Evolutionary conservation across 805 yeast species (phyloP).

Genomic region (Kodamaea sagamina): DNA sequence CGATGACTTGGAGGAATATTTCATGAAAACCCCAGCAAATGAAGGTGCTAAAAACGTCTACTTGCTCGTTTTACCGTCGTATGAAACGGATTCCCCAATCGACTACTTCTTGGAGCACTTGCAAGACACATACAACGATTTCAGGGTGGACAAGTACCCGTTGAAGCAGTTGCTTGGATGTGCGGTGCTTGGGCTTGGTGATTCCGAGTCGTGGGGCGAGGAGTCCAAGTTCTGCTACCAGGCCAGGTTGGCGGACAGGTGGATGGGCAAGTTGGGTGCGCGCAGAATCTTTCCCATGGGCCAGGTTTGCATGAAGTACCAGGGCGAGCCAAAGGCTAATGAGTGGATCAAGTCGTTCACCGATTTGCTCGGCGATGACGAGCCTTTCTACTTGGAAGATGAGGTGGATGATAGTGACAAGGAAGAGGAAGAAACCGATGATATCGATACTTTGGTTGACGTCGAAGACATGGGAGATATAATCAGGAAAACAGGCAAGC

Average conservation of each 20-base stretch:
- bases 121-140: conserved; percentile 79
- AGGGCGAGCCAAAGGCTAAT: conserved; percentile 56
- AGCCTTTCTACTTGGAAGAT: conserved; percentile 61
- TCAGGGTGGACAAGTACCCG: conserved; percentile 83
- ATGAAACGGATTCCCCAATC: conserved; percentile 89
- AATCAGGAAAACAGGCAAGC: conserved; percentile 40
- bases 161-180: conserved; percentile 70
- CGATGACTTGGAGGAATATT: conserved; percentile 81
- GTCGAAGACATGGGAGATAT: conserved; percentile 85
- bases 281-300: conserved; percentile 84
- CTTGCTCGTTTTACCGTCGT: conserved; percentile 79
- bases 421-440: conserved; percentile 36
- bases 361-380: conserved; percentile 66
- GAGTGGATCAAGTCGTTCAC: conserved; percentile 69
- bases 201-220: conserved; percentile 79
- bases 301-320: conserved; percentile 74
- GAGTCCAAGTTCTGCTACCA: conserved; percentile 75
- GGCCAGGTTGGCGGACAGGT: conserved; percentile 70
- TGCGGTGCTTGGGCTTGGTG: conserved; percentile 87
- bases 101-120: conserved; percentile 83
- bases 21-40: conserved; percentile 59
- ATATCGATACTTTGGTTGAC: conserved; percentile 59
- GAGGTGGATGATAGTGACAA: conserved; percentile 54
- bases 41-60: conserved; percentile 51
- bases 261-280: conserved; percentile 82